Base-by-base conservation (phyloP, 108 stramenopile genomes). In the Nannochloropsis granulata region DNA sequence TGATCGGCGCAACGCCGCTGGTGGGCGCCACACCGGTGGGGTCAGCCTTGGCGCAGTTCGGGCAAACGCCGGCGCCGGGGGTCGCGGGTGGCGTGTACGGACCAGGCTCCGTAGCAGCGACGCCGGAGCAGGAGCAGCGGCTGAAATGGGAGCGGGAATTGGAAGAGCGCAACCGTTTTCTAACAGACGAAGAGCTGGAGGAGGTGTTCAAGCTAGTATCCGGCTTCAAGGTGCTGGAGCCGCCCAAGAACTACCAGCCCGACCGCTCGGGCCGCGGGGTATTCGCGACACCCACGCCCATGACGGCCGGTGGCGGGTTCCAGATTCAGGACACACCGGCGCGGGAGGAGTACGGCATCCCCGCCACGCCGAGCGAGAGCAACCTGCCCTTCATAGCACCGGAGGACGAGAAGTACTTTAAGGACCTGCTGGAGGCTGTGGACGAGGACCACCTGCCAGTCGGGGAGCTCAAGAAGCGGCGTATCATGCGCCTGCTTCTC, bases 121-220 rank as follows among this genome's bases (percentile, higher is more conserved):
- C 92, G 14, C 93, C 93, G 24, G 94, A 92, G 83, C 86, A 96
- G 23, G 86, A 93, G 82, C 96, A 97, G 90, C 93, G 93, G 25
- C 83, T 95, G 81, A 87, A 93, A 43, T 91, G 89, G 89, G 97
- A 99, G 91, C 86, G 88, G 81, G 98, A 99, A 90, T 93, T 98
- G 94, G 95, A 96, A 83, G 94, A 94, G 26, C 89, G 98, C 14
- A 99, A 99, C 90, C 90, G 96, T 24, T 96, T 96, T 10, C 94
- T 96, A 91, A 96, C 95, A 19, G 95, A 97, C 90, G 95, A 93
- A 79, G 98, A 98, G 12, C 92, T 99, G 12, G 97, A 98, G 88
- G 95, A 93, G 34, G 93, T 98, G 83, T 91, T 98, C 21, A 71
- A 71, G n/a, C n/a, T 71, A 7, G 56, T 71, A 10, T 10, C 56